Percentiles rank a stretch among this genome's conserved stretches.
These are phyloP conservation scores for Acanthamoeba castellanii DNA, from an alignment of 208 protist genomes.

Conservation along the genomic window DNA sequence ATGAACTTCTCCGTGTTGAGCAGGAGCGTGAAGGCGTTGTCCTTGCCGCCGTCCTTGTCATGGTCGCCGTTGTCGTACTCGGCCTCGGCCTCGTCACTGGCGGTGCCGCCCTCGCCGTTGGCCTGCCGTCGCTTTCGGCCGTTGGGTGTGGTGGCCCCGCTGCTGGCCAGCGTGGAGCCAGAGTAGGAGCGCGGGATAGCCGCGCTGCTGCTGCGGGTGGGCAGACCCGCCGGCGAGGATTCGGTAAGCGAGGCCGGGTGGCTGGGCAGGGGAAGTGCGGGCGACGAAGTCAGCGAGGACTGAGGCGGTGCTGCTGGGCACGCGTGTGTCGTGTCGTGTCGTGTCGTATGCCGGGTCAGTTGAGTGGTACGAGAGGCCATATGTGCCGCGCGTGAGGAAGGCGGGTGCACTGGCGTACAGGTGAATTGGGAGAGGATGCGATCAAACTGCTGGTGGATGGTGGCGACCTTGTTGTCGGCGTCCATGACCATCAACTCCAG, in stretches of 20 bases:
- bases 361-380: neutral
- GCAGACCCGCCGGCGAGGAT: neutral
- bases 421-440: conserved; percentile 10
- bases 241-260: neutral
- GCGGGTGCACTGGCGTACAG: neutral
- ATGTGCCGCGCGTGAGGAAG: neutral
- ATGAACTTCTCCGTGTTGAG: conserved; percentile 49
- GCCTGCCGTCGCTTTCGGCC: neutral
- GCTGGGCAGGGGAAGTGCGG: too few species aligned
- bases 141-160: neutral
- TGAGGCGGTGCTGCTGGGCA: neutral
- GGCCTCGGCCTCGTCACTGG: neutral
- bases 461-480: conserved; percentile 72
- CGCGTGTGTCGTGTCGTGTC: too few species aligned
- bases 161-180: neutral
- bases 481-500: conserved; percentile 72
- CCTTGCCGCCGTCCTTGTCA: neutral
- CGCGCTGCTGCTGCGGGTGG: neutral
- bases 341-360: neutral
- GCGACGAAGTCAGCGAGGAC: neutral
- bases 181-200: neutral
- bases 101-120: neutral
- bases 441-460: conserved; percentile 68
- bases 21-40: conserved; percentile 11
- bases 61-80: neutral